Evolutionary conservation across 2,329 filamentous ascomycete genomes (phyloP).

Genomic region (Monilinia aucupariae): DNA sequence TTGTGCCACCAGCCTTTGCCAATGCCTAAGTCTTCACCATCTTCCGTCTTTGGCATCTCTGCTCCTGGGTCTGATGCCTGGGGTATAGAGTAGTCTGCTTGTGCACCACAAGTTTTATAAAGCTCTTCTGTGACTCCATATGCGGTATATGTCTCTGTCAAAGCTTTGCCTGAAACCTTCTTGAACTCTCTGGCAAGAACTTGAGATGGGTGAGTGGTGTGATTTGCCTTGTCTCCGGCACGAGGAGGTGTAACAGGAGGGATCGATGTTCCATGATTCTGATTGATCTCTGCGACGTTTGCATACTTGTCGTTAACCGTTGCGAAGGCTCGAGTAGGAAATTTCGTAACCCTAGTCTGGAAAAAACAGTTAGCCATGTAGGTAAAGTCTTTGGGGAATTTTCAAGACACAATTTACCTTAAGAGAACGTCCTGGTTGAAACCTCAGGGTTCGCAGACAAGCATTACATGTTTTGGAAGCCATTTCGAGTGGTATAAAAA

Average conservation of each 20-base stretch:
- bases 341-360: constrained; percentile 11
- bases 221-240: constrained; percentile 17
- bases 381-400: not conserved
- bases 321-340: constrained; percentile 25
- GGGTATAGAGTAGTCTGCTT: constrained; percentile 30
- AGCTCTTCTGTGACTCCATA: constrained; percentile 74
- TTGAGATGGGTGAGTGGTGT: not conserved
- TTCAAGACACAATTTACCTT: constrained; percentile 18
- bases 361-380: constrained; percentile 16
- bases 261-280: constrained; percentile 22
- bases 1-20: constrained; percentile 76
- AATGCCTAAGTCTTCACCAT: constrained; percentile 76
- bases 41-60: constrained; percentile 63
- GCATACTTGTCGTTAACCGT: constrained; percentile 29
- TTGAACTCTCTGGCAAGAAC: constrained; percentile 18
- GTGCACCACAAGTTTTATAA: constrained; percentile 33
- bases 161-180: constrained; percentile 25
- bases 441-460: constrained; percentile 31
- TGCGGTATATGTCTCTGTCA: constrained; percentile 66
- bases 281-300: constrained; percentile 22
- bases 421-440: constrained; percentile 22
- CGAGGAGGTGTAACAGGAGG: constrained; percentile 21
- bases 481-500: constrained; percentile 17
- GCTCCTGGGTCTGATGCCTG: constrained; percentile 44
- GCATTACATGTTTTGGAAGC: constrained; percentile 29